phyloP scores from a whole-genome alignment of 1,139 yeast species.

The Debaryomyces sp. region DNA sequence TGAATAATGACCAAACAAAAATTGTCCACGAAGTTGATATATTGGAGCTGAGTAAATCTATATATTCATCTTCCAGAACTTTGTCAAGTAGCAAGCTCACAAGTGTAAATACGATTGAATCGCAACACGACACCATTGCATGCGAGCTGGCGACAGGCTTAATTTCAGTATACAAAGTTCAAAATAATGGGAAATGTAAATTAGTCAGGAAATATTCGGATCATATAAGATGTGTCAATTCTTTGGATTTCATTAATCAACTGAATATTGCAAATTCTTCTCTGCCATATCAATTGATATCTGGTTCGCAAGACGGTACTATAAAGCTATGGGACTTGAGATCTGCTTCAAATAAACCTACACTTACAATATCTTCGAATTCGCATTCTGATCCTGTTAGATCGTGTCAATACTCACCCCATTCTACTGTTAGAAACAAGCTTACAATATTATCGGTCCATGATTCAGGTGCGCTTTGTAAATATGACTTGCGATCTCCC shows the following conservation, averaged over 20 bases:
- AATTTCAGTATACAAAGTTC: constrained; percentile 35
- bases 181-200: constrained; percentile 40
- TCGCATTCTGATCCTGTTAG: constrained; percentile 67
- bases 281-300: constrained; percentile 60
- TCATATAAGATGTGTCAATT: constrained; percentile 80
- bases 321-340: constrained; percentile 89
- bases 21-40: constrained; percentile 45
- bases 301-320: constrained; percentile 92
- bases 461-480: constrained; percentile 85
- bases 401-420: constrained; percentile 62
- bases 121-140: constrained; percentile 38
- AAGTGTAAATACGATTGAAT: constrained; percentile 45
- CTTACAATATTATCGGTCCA: constrained; percentile 61
- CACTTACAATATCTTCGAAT: constrained; percentile 43
- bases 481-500: constrained; percentile 71
- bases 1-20: constrained; percentile 42
- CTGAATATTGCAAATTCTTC: constrained; percentile 34
- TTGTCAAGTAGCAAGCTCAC: constrained; percentile 38
- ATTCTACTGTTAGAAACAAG: constrained; percentile 35
- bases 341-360: constrained; percentile 48
- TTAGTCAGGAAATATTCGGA: constrained; percentile 56
- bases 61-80: constrained; percentile 42
- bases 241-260: constrained; percentile 60
- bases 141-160: constrained; percentile 48
- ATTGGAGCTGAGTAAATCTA: constrained; percentile 50